Evolutionary conservation across 495 filamentous ascomycete species (phyloP).

Genomic region (Elasticomyces elasticus): DNA sequence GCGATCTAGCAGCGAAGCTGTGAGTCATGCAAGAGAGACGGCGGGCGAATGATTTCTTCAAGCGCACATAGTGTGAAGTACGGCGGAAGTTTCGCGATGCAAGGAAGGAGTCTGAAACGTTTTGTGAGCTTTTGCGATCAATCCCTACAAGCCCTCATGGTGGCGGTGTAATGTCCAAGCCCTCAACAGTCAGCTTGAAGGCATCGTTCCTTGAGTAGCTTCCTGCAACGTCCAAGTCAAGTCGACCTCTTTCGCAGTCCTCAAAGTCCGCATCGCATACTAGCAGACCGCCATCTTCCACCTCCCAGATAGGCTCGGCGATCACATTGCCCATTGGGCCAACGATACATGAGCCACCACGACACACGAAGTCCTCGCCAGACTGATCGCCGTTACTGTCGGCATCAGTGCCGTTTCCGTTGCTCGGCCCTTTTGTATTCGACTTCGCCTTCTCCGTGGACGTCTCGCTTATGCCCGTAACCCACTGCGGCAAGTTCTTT

Average conservation of each 20-base stretch:
- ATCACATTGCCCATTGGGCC: conserved; percentile 69
- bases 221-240: conserved; percentile 64
- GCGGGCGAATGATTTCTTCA: no score
- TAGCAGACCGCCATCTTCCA: conserved; percentile 49
- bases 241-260: conserved; percentile 50
- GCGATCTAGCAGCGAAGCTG: not conserved
- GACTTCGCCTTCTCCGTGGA: not conserved
- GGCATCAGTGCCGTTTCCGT: conserved; percentile 6
- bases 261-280: conserved; percentile 49
- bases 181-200: conserved; percentile 68
- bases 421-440: no score
- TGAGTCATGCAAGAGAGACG: not conserved
- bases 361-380: conserved; percentile 45
- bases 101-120: not conserved
- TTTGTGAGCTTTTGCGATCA: not conserved
- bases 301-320: conserved; percentile 74
- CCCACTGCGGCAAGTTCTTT: conserved; percentile 49
- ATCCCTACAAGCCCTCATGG: conserved; percentile 34
- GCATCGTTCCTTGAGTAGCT: conserved; percentile 75
- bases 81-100: not conserved
- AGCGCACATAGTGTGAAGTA: not conserved
- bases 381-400: not conserved
- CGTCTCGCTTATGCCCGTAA: conserved; percentile 21
- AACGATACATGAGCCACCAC: conserved; percentile 76
- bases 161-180: conserved; percentile 63